Base-by-base conservation (phyloP, 2,329 filamentous ascomycete genomes). In the Lasiodiplodia hormozganensis region DNA sequence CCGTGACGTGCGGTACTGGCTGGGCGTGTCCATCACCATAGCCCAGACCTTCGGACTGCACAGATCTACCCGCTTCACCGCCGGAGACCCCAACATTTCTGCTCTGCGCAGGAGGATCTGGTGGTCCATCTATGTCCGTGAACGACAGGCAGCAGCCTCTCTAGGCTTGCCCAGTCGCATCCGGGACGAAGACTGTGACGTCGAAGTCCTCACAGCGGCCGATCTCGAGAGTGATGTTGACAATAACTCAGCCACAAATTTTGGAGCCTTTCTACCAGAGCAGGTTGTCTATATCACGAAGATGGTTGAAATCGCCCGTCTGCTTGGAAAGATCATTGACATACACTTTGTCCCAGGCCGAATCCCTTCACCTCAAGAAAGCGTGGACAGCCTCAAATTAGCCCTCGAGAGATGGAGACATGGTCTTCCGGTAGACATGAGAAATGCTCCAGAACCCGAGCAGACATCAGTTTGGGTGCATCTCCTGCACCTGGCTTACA, bases 61-160 rank as follows among this genome's bases (percentile, higher is more conserved):
- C 71, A 76, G 83, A 5, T 74, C 74, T 68, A 78, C 31, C 72
- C 74, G 1, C 75, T 76, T 56, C 68, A 74, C 11, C 6, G 38
- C 43, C 38, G 51, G 43, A 10, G 74, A 78, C 21, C 69, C 72
- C 3, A 74, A 73, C n/a, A 70, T 77, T 3, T 75, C 76, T n/a
- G 76, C 76, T 69, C 70, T 86, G 40, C 81, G 83, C 71, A 81
- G 83, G 68, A 74, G 85, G 5, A 82, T 87, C 7, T 87, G 85
- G 84, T 87, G 85, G 85, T 83, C 84, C 6, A 80, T 86, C 8
- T 86, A 87, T 66, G 79, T 85, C 57, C 77, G 84, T 11, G 84
- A 86, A 65, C 80, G 83, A 56, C 84, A 86, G 72, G 82, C 79
- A 28, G 80, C 82, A 0, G 80, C 82, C 2, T 81, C 83, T 11